Percentiles rank a stretch among this genome's conserved stretches.
These are phyloP conservation scores for Blastobotrys elegans DNA, from an alignment of 1,139 yeast genomes.

Conservation along the genomic window DNA sequence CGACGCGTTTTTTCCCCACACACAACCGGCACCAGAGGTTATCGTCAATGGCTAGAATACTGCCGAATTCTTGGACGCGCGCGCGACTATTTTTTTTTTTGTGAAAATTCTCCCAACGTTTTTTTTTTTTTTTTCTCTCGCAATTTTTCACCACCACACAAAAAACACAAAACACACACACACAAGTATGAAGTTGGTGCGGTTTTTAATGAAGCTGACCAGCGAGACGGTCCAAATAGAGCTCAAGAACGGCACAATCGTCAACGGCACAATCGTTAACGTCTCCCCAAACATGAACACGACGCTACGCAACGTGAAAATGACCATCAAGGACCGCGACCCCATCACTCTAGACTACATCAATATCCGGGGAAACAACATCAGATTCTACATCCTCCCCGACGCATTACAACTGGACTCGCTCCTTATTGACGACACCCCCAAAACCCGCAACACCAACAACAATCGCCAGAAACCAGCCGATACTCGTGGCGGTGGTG, in stretches of 20 bases:
- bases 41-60: too few relatives aligned
- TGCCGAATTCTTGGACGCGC: too few relatives aligned
- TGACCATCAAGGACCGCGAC: constrained; percentile 66
- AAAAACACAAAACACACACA: constrained; percentile 16
- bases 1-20: too few relatives aligned
- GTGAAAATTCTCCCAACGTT: constrained; percentile 18
- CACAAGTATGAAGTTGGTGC: constrained; percentile 50
- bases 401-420: constrained; percentile 82
- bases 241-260: constrained; percentile 78
- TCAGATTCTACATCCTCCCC: constrained; percentile 79
- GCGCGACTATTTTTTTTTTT: constrained; percentile 27
- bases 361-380: constrained; percentile 85
- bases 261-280: constrained; percentile 66
- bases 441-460: constrained; percentile 36
- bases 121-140: not conserved
- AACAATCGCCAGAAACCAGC: constrained; percentile 5
- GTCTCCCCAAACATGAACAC: constrained; percentile 94
- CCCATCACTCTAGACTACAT: constrained; percentile 73
- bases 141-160: not conserved
- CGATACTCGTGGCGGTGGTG: constrained; percentile 30
- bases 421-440: constrained; percentile 57
- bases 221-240: constrained; percentile 90
- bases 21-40: too few relatives aligned
- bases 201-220: constrained; percentile 79
- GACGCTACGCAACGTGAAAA: constrained; percentile 73